Evolutionary conservation across 495 filamentous ascomycete genomes (phyloP).

Genomic region (Aspergillus avenaceus): DNA sequence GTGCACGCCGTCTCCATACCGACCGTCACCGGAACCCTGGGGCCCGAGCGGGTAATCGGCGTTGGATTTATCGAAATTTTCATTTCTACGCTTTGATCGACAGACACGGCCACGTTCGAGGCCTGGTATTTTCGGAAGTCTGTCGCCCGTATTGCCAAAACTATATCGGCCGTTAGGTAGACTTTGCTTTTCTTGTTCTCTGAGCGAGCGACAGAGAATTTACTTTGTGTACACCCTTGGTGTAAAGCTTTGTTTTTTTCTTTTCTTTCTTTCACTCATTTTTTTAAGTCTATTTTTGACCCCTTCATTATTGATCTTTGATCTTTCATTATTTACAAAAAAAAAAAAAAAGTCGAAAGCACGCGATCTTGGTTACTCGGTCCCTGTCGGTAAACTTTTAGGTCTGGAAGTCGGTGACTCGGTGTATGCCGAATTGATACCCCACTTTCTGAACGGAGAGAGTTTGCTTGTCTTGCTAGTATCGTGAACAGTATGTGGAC

Average conservation of each 20-base stretch:
- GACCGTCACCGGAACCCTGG: neutral
- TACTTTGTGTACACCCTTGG: too few species aligned
- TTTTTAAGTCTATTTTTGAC: too few species aligned
- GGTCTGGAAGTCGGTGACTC: neutral
- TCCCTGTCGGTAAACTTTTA: neutral
- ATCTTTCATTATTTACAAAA: neutral
- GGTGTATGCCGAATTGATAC: neutral
- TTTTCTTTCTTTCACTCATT: too few species aligned
- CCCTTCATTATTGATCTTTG: too few species aligned
- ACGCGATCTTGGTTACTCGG: neutral
- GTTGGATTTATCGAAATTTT: neutral
- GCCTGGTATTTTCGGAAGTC: neutral
- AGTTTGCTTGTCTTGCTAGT: neutral
- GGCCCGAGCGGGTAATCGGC: constrained; percentile 7
- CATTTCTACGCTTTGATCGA: neutral
- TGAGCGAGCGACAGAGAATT: neutral
- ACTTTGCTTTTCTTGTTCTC: neutral
- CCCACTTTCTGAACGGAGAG: neutral
- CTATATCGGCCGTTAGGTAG: neutral
- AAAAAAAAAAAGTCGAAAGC: neutral
- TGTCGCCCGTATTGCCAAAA: neutral
- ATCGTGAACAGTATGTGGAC: neutral
- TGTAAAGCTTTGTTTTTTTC: too few species aligned
- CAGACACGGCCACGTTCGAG: neutral
- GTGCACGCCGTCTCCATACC: neutral